Evolutionary conservation across 1,139 yeast species (phyloP), one percentile per base, ranked within the genome.

Genomic region (Debaryomyces nepalensis): DNA sequence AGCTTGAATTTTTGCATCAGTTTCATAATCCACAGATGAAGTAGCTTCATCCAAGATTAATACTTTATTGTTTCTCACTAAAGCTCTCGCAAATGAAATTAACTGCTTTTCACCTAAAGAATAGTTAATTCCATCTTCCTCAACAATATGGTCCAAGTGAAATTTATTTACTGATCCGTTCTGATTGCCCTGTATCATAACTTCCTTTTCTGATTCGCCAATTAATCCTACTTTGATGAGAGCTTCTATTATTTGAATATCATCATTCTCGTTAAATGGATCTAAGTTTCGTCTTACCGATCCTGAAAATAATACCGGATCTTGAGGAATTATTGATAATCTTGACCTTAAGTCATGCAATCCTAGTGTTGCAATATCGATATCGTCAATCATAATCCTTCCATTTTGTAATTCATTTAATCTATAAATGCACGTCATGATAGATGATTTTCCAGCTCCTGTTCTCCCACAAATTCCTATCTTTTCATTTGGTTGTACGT

Each of bases 241-340:
- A 1, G 70, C 58, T 47, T 62, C 66, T 71, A 73, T 64, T 40
- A 70, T 58, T 37, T 52, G 51, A 12, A 50, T 59, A 49, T 70
- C 75, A 3, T 59, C 39, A 44, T 59, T 57, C 46, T 65, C 59
- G 24, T 57, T 57, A 43, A 68, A 68, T 40, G 95, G 91, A 65
- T 90, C 97, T 58, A 90, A 70, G 57, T 90, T 90, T 31, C 84
- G 75, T 53, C 90, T 77, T 43, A 90, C 75, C 0, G 95, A 84
- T 41, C 97, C 97, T 9, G 86, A 75, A 64, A 90, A 90, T 55
- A 90, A 68, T 0, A 95, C 89, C 15, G 97, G 97, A 60, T 90
- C 97, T 66, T 90, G 97, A 10, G 97, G 97, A 61, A 90, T 90
- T 53, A 90, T 90, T 1, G 96, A 67, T 81, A 53, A 87, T 70